Conservation (phyloP, 768 basidiomycete species). For the Lentinus brumalis region DNA sequence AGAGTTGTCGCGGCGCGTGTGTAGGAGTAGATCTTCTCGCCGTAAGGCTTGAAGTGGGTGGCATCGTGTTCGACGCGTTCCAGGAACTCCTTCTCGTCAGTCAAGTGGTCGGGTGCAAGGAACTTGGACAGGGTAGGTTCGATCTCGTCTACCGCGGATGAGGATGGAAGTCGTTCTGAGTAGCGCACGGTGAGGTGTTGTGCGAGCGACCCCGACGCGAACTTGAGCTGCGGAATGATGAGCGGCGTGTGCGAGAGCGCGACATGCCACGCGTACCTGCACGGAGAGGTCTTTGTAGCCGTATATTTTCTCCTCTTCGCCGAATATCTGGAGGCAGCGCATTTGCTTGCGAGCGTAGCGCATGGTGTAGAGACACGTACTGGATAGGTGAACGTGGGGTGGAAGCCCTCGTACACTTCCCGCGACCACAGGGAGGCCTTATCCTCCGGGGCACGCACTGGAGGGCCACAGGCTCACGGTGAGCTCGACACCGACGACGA, state of each 20-base stretch:
- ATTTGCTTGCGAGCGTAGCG: background rate
- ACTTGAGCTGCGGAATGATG: slow-evolving; percentile 56
- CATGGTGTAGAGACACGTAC: slow-evolving; percentile 42
- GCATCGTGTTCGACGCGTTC: slow-evolving; percentile 78
- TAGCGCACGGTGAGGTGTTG: slow-evolving; percentile 75
- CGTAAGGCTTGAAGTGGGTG: slow-evolving; percentile 72
- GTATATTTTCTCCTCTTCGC: slow-evolving; percentile 95
- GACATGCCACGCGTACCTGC: slow-evolving; percentile 55
- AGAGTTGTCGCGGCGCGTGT: slow-evolving; percentile 51
- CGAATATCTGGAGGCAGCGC: slow-evolving; percentile 69
- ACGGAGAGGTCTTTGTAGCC: slow-evolving; percentile 86
- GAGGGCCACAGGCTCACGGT: background rate
- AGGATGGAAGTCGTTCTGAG: slow-evolving; percentile 62
- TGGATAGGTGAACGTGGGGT: slow-evolving; percentile 93
- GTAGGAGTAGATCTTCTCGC: slow-evolving; percentile 77
- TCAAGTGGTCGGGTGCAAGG: slow-evolving; percentile 82
- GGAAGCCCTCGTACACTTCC: slow-evolving; percentile 68
- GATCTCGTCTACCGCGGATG: slow-evolving; percentile 83
- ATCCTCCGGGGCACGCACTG: slow-evolving; percentile 76
- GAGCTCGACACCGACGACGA: slow-evolving; percentile 7
- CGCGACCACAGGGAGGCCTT: slow-evolving; percentile 54
- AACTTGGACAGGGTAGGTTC: slow-evolving; percentile 74
- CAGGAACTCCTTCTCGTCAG: slow-evolving; percentile 65
- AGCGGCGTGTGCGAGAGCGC: background rate
- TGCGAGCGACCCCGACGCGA: slow-evolving; percentile 84